phyloP scores from a whole-genome alignment of 257 asterid species.

The Gentiana straminea region DNA sequence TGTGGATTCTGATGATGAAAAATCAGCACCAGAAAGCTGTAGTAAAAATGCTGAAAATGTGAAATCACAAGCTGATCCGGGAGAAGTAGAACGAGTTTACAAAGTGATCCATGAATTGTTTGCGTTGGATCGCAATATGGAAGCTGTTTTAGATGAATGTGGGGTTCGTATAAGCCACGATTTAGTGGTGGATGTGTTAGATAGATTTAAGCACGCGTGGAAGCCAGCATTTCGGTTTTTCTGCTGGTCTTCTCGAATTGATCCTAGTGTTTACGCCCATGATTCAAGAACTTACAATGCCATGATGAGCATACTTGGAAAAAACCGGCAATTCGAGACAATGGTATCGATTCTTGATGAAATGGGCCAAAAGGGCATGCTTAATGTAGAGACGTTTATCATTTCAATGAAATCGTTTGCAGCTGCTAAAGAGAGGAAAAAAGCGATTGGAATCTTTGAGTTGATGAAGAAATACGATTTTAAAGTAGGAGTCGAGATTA shows the following conservation, averaged over 20 bases:
- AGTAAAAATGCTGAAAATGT: slow-evolving; percentile 20
- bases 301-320: slow-evolving; percentile 67
- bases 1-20: slow-evolving; percentile 25
- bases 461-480: slow-evolving; percentile 67
- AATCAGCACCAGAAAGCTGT: slow-evolving; percentile 28
- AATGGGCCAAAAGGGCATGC: slow-evolving; percentile 76
- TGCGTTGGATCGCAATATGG: slow-evolving; percentile 79
- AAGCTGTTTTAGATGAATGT: slow-evolving; percentile 73
- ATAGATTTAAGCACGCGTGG: slow-evolving; percentile 71
- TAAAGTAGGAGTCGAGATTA: slow-evolving; percentile 48
- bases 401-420: slow-evolving; percentile 62
- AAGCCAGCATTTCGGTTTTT: slow-evolving; percentile 87
- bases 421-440: slow-evolving; percentile 78
- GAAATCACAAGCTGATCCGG: slow-evolving; percentile 29
- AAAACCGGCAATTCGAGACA: slow-evolving; percentile 87
- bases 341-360: slow-evolving; percentile 71
- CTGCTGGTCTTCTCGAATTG: slow-evolving; percentile 51
- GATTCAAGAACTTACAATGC: slow-evolving; percentile 59
- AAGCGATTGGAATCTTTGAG: slow-evolving; percentile 66
- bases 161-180: slow-evolving; percentile 48
- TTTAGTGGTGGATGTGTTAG: slow-evolving; percentile 60
- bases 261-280: slow-evolving; percentile 37
- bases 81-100: slow-evolving; percentile 66
- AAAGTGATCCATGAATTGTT: slow-evolving; percentile 68
- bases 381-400: slow-evolving; percentile 50